Conservation (phyloP, 768 basidiomycete species). For the Arthromyces matolae region DNA sequence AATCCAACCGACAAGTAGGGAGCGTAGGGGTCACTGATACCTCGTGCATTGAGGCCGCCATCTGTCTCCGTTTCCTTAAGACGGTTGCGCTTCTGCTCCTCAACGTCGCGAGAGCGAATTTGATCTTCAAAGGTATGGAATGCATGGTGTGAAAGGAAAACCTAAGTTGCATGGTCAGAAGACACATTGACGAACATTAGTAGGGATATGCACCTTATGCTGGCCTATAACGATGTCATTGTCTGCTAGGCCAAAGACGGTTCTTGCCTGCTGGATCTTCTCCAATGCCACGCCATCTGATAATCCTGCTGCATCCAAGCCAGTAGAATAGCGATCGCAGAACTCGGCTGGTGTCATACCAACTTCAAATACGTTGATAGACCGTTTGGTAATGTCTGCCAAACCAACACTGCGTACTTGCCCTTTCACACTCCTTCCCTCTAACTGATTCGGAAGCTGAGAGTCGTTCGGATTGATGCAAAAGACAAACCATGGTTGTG, state of each 20-base stretch:
- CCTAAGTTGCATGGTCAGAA: conserved; percentile 39
- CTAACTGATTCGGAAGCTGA: conserved; percentile 90
- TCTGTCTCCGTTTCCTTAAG: conserved; percentile 74
- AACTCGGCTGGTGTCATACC: conserved; percentile 86
- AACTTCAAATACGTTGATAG: conserved; percentile 70
- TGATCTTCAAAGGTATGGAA: conserved; percentile 90
- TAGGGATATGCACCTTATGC: conserved; percentile 68
- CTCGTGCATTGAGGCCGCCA: conserved; percentile 58
- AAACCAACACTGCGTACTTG: conserved; percentile 84
- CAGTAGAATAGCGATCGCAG: conserved; percentile 74
- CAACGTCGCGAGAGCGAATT: conserved; percentile 75
- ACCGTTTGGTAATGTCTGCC: conserved; percentile 69
- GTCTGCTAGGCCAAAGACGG: conserved; percentile 56
- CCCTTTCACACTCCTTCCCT: conserved; percentile 87
- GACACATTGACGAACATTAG: neutral
- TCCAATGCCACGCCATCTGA: conserved; percentile 58
- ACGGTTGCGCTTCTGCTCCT: conserved; percentile 81
- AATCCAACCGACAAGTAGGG: conserved; percentile 61
- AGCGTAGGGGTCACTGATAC: conserved; percentile 66
- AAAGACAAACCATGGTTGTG: conserved; percentile 88
- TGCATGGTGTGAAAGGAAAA: conserved; percentile 80
- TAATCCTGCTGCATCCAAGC: conserved; percentile 53
- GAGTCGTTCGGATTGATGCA: conserved; percentile 95
- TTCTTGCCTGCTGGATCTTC: conserved; percentile 55
- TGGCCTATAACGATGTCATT: conserved; percentile 77